These are phyloP conservation scores for Spatholobus suberectus DNA, from an alignment of 306 rosid species.

Conservation along the genomic window DNA sequence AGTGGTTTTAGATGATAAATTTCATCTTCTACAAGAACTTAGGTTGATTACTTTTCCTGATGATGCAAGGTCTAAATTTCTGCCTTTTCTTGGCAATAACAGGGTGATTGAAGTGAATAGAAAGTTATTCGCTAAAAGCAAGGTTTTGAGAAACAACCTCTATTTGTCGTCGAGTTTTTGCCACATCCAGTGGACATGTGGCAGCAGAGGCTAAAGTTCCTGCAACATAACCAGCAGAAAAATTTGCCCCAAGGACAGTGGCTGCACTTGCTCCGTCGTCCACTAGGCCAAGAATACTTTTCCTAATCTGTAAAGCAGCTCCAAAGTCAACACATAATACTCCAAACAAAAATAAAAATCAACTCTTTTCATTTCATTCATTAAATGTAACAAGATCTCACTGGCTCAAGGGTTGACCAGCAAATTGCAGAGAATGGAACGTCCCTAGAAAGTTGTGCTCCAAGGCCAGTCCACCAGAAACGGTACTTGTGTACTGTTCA, in stretches of 20 bases:
- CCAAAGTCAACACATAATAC: slow-evolving; percentile 42
- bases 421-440: slow-evolving; percentile 97
- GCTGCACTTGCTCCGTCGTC: slow-evolving; percentile 69
- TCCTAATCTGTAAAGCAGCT: slow-evolving; percentile 63
- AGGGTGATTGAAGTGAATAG: neutral
- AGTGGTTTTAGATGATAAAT: neutral
- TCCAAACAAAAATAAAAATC: slow-evolving; percentile 3
- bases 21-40: neutral
- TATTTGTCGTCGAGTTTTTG: slow-evolving; percentile 88
- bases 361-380: neutral
- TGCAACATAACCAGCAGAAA: slow-evolving; percentile 84
- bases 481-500: slow-evolving; percentile 71
- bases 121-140: slow-evolving; percentile 24
- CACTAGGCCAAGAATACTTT: slow-evolving; percentile 61
- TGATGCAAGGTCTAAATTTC: slow-evolving; percentile 10
- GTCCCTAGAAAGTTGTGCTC: slow-evolving; percentile 93
- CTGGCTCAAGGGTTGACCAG: slow-evolving; percentile 98
- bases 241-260: slow-evolving; percentile 77
- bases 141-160: slow-evolving; percentile 65
- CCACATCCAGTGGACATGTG: slow-evolving; percentile 97
- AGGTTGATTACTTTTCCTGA: neutral
- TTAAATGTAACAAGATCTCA: slow-evolving; percentile 46
- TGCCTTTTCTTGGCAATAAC: neutral
- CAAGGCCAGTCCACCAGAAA: slow-evolving; percentile 96
- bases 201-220: slow-evolving; percentile 91